These are phyloP conservation scores for Euphorbia pulcherrima DNA, from an alignment of 345 rosid species.

Conservation along the genomic window DNA sequence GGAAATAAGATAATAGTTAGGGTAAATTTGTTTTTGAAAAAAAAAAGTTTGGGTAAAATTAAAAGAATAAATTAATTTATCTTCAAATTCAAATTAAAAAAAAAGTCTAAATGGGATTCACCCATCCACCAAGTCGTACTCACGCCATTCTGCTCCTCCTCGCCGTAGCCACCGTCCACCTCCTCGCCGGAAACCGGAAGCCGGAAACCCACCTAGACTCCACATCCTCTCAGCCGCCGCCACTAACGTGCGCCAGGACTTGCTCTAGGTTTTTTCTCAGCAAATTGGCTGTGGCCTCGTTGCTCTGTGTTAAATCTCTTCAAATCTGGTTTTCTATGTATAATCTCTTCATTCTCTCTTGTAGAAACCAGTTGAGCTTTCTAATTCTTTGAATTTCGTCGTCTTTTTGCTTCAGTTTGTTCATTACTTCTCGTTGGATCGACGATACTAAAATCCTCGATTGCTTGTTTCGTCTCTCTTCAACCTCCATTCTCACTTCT, in stretches of 20 bases:
- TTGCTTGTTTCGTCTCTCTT: conserved; percentile 53
- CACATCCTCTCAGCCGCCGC: conserved; percentile 37
- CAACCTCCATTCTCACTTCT: conserved; percentile 59
- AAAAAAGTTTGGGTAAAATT: too few relatives aligned
- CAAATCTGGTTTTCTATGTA: conserved; percentile 56
- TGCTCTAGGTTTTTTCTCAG: conserved; percentile 54
- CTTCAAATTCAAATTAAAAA: too few relatives aligned
- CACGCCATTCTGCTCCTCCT: conserved; percentile 38
- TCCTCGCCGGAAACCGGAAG: conserved; percentile 56
- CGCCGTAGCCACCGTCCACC: background rate
- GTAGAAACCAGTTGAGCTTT: conserved; percentile 56
- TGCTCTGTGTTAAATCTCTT: conserved; percentile 60
- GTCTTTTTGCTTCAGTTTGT: conserved; percentile 56
- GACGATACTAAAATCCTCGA: conserved; percentile 45
- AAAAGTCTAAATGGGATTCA: too few relatives aligned
- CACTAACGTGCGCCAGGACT: conserved; percentile 51
- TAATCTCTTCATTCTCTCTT: conserved; percentile 53
- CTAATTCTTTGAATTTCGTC: conserved; percentile 53
- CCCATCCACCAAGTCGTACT: too few relatives aligned
- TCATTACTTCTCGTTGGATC: conserved; percentile 39
- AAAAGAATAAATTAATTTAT: too few relatives aligned
- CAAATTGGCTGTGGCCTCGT: conserved; percentile 64
- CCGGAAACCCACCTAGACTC: conserved; percentile 74
- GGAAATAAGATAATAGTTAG: too few relatives aligned
- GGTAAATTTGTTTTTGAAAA: too few relatives aligned